A percentile compares a stretch with the other conserved stretches of the same genome.
phyloP scores from a whole-genome alignment of 805 yeast genomes.

The Tetrapisispora arboricola region DNA sequence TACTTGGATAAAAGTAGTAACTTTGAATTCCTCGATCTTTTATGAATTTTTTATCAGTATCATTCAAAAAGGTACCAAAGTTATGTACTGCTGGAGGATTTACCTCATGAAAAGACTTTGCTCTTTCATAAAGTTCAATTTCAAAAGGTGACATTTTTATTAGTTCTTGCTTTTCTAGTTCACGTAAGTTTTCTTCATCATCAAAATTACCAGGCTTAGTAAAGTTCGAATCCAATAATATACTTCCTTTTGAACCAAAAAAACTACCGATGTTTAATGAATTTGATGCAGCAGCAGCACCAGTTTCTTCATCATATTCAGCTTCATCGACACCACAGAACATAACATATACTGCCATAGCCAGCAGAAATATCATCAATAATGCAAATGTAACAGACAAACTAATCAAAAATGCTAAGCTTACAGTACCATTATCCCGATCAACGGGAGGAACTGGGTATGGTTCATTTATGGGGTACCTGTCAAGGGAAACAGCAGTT shows the following conservation, averaged over 20 bases:
- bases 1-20: conserved; percentile 26
- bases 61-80: conserved; percentile 24
- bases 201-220: conserved; percentile 23
- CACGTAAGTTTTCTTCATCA: conserved; percentile 17
- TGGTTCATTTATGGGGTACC: conserved; percentile 9
- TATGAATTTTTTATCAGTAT: conserved; percentile 20
- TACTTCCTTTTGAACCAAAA: conserved; percentile 20
- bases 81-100: conserved; percentile 25
- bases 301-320: conserved; percentile 26
- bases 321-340: conserved; percentile 27
- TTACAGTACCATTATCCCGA: conserved; percentile 23
- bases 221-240: conserved; percentile 24
- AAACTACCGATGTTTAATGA: conserved; percentile 13
- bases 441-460: conserved; percentile 15
- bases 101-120: conserved; percentile 23
- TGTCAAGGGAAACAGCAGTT: neutral
- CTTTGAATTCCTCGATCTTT: conserved; percentile 30
- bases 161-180: conserved; percentile 18
- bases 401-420: conserved; percentile 27
- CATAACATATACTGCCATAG: conserved; percentile 27
- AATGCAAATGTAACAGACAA: conserved; percentile 28
- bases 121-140: conserved; percentile 23
- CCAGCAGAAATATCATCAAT: conserved; percentile 22
- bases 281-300: conserved; percentile 5
- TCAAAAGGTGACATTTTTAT: conserved; percentile 26